phyloP scores from a whole-genome alignment of 2,329 filamentous ascomycete species.

The Aspergillus novofumigatus region DNA sequence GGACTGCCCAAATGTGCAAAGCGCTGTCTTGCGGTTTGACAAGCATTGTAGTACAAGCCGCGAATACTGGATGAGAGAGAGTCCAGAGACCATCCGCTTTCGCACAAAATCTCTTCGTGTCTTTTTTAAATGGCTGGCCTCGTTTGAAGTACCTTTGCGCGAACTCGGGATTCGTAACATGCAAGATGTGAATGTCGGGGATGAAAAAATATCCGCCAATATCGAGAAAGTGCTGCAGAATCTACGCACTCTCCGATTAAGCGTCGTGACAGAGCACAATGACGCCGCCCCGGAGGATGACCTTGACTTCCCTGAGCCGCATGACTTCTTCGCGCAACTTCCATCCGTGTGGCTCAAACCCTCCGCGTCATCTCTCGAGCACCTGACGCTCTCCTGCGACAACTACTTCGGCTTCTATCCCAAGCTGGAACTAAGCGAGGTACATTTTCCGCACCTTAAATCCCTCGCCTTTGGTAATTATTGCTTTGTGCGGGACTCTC shows the following conservation, averaged over 20 bases:
- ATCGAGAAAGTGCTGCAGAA: not conserved
- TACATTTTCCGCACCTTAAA: slow-evolving; percentile 39
- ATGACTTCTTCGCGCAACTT: not conserved
- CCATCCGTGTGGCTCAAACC: slow-evolving; percentile 8
- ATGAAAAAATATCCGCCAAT: not conserved
- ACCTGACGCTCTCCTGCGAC: slow-evolving; percentile 38
- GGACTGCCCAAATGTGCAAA: not conserved
- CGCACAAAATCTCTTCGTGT: not conserved
- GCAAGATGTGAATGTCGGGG: not conserved
- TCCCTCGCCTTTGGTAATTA: slow-evolving; percentile 40
- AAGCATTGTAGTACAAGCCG: not conserved
- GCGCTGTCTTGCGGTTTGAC: not conserved
- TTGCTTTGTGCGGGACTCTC: slow-evolving; percentile 43
- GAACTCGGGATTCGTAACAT: not conserved
- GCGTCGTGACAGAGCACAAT: not conserved
- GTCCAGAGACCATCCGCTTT: not conserved
- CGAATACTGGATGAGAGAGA: not conserved
- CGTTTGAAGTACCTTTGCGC: not conserved
- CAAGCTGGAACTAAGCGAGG: slow-evolving; percentile 30
- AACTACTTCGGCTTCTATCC: slow-evolving; percentile 42
- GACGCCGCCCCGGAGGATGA: not conserved
- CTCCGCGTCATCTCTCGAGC: slow-evolving; percentile 15
- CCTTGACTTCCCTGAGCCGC: not conserved
- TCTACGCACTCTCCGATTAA: not conserved
- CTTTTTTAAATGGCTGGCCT: not conserved